Conservation (phyloP, 768 basidiomycete species). For the Pisolithus marmoratus region DNA sequence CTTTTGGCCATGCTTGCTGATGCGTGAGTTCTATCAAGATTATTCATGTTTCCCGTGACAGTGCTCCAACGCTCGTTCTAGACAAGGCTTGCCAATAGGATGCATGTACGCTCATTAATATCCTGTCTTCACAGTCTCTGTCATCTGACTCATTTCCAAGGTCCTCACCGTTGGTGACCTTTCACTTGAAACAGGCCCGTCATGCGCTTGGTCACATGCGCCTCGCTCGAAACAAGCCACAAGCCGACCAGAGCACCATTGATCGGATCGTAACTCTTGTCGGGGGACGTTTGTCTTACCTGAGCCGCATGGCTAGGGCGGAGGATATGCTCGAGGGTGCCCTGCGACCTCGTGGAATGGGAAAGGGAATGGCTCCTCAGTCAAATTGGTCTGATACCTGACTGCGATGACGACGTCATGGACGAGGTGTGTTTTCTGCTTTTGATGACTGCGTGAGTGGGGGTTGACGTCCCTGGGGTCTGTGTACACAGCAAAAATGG, state of each 20-base stretch:
- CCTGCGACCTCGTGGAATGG: slow-evolving; percentile 52
- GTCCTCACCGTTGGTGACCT: slow-evolving; percentile 67
- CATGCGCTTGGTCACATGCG: slow-evolving; percentile 48
- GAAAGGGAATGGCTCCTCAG: slow-evolving; percentile 80
- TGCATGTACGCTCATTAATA: slow-evolving; percentile 48
- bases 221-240: slow-evolving; percentile 24
- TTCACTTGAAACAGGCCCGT: slow-evolving; percentile 47
- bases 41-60: slow-evolving; percentile 4
- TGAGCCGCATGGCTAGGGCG: slow-evolving; percentile 45
- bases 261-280: slow-evolving; percentile 49
- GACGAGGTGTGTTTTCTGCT: slow-evolving; percentile 61
- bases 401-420: slow-evolving; percentile 84
- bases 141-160: slow-evolving; percentile 3
- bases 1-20: slow-evolving; percentile 70
- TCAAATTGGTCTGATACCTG: slow-evolving; percentile 73
- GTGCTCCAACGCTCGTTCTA: slow-evolving; percentile 22
- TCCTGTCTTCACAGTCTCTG: background rate
- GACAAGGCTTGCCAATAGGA: slow-evolving; percentile 67
- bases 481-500: slow-evolving; percentile 63
- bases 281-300: slow-evolving; percentile 76
- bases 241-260: slow-evolving; percentile 30
- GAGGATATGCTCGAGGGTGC: slow-evolving; percentile 61
- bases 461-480: background rate
- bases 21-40: slow-evolving; percentile 41
- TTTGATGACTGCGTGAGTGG: background rate